Conservation (phyloP, 495 filamentous ascomycete genomes). For the Neurospora sp. region DNA sequence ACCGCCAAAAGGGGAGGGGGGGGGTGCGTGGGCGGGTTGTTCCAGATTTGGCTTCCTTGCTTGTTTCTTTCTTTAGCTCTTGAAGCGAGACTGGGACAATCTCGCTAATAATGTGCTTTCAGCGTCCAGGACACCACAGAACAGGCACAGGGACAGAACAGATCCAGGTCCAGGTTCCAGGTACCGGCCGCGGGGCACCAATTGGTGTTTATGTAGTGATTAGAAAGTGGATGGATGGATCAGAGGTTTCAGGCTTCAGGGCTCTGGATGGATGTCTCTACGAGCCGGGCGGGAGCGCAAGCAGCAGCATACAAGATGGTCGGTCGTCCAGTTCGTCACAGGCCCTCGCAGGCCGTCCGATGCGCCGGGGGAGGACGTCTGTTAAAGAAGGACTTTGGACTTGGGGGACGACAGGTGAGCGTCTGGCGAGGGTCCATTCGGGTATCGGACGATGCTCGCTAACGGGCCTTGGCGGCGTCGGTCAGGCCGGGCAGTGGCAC, state of each 20-base stretch:
- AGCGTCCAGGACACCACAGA: background rate
- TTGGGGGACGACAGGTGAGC: background rate
- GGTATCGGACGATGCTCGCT: background rate
- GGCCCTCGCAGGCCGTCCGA: background rate
- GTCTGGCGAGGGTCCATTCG: background rate
- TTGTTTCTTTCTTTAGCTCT: background rate
- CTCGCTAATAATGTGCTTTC: background rate
- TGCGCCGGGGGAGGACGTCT: background rate
- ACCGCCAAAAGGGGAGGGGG: background rate
- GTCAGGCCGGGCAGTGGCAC: background rate
- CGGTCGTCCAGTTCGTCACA: background rate
- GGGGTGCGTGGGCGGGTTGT: background rate
- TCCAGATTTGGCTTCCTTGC: background rate
- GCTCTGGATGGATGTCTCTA: background rate
- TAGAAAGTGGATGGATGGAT: background rate
- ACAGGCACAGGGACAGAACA: background rate
- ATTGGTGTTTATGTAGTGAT: background rate
- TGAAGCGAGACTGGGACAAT: background rate
- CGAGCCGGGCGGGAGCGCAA: background rate
- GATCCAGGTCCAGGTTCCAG: background rate
- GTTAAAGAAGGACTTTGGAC: background rate
- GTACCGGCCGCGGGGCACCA: background rate
- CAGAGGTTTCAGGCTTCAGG: background rate
- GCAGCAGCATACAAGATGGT: background rate
- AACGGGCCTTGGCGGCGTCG: background rate